Base-by-base conservation (phyloP, 805 yeast species). In the Nematodospora valgi region DNA sequence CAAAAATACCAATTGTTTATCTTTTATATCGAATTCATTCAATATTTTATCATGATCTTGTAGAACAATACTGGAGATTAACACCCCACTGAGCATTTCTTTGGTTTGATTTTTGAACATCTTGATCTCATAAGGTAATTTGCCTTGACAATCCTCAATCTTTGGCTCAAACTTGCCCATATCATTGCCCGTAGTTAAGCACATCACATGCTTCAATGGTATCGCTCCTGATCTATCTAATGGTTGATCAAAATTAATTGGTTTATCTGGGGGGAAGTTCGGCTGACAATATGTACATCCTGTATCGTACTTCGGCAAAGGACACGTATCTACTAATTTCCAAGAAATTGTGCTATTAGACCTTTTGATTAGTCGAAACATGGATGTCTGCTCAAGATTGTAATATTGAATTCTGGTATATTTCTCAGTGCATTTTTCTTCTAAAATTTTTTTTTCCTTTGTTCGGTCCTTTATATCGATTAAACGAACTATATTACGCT, bases 231-330 rank as follows among this genome's bases (percentile, higher is more conserved):
- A 74, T 10, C 68, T 67, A 18, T 62, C 54, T 12, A 80, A 49
- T 23, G 66, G 65, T 32, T 52, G 60, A 4, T 45, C 46, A 32
- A 42, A 50, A 43, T 72, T 69, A 26, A 72, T 68, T 24, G 54
- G 74, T 39, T 68, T 63, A 30, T 52, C 62, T 6, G 41, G 43
- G 2, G 79, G 82, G 38, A 70, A 63, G 20, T 47, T 56, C 9
- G 45, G 31, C 11, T 24, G 47, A 45, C 88, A 82, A 41, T 52
- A 59, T 0, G 86, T 80, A 48, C 86, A 80, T 1, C 84, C 84
- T 0, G 83, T 76, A 40, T 78, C 81, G 31, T 54, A 57, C 6
- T 30, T 41, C 1, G 84, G 82, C 6, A 51, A 48, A 0, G 84
- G 83, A 44, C 83, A 78, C 13, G 24, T 34, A 2, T 41, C 39